Evolutionary conservation across 805 yeast species (phyloP).

Genomic region (Candida ulmi): DNA sequence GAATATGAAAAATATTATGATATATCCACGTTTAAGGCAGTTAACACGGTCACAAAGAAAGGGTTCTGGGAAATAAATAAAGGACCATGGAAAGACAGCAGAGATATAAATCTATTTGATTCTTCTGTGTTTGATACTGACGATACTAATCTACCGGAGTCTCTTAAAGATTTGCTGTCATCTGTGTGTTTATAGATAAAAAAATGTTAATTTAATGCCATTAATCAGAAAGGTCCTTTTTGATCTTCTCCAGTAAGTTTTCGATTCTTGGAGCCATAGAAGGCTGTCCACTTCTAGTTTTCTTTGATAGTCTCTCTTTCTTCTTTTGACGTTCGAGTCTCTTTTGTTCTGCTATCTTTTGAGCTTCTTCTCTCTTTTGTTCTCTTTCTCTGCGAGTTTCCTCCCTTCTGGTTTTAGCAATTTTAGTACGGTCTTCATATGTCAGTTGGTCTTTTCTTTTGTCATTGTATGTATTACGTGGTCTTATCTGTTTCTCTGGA

Average conservation of each 20-base stretch:
- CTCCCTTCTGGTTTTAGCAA: slow-evolving; percentile 31
- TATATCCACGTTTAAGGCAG: neutral
- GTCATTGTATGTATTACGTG: slow-evolving; percentile 8
- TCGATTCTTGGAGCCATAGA: slow-evolving; percentile 85
- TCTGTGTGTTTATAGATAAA: slow-evolving; percentile 9
- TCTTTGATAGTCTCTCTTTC: slow-evolving; percentile 40
- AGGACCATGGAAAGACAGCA: slow-evolving; percentile 11
- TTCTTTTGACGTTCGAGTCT: slow-evolving; percentile 37
- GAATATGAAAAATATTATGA: slow-evolving; percentile 1
- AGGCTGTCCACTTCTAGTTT: slow-evolving; percentile 80
- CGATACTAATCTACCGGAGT: slow-evolving; percentile 2
- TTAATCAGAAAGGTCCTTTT: slow-evolving; percentile 31
- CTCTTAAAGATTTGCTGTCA: slow-evolving; percentile 6
- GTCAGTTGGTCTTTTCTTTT: slow-evolving; percentile 20
- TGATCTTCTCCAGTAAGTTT: slow-evolving; percentile 71
- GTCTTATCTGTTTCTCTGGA: slow-evolving; percentile 34
- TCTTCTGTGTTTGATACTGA: slow-evolving; percentile 4
- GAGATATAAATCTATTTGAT: slow-evolving; percentile 14
- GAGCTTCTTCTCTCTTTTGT: slow-evolving; percentile 37
- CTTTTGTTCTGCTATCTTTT: slow-evolving; percentile 32
- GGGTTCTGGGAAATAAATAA: slow-evolving; percentile 18
- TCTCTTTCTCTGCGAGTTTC: slow-evolving; percentile 24
- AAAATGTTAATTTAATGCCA: too few species aligned
- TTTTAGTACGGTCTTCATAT: slow-evolving; percentile 29
- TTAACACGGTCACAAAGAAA: slow-evolving; percentile 12